A percentile compares a stretch with the other conserved stretches of the same genome.
phyloP scores from a whole-genome alignment of 164 flowering plant species.

The Berberis thunbergii region DNA sequence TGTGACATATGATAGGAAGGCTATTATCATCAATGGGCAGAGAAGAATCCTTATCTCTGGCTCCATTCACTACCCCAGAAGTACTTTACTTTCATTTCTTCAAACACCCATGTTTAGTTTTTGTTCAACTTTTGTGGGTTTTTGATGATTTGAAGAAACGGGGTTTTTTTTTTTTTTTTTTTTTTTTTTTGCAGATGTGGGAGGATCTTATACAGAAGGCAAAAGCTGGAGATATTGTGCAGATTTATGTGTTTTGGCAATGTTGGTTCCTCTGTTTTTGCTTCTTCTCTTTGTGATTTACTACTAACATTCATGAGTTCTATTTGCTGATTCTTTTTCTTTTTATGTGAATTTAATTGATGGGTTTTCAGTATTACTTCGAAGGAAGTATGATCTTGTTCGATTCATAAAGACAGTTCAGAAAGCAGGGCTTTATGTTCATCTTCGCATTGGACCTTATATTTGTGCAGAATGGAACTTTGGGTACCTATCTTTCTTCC shows the following conservation, averaged over 20 bases:
- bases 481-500: neutral
- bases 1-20: constrained; percentile 41
- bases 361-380: neutral
- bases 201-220: constrained; percentile 83
- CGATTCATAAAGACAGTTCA: neutral
- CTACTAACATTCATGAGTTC: neutral
- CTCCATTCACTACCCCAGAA: constrained; percentile 89
- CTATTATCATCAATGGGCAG: constrained; percentile 64
- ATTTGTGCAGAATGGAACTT: constrained; percentile 2
- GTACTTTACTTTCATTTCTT: constrained; percentile 21
- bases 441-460: neutral
- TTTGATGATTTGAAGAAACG: neutral
- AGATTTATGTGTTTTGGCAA: constrained; percentile 90
- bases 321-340: neutral
- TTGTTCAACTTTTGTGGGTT: neutral
- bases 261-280: constrained; percentile 30
- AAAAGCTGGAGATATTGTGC: constrained; percentile 87
- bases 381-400: constrained; percentile 3
- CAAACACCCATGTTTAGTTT: neutral
- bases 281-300: neutral
- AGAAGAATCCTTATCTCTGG: constrained; percentile 81
- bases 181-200: constrained; percentile 65
- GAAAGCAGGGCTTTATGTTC: neutral
- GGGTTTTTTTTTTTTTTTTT: neutral
- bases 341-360: no score